phyloP scores from a whole-genome alignment of 75 land plant species.

The Selaginella moellendorffii region DNA sequence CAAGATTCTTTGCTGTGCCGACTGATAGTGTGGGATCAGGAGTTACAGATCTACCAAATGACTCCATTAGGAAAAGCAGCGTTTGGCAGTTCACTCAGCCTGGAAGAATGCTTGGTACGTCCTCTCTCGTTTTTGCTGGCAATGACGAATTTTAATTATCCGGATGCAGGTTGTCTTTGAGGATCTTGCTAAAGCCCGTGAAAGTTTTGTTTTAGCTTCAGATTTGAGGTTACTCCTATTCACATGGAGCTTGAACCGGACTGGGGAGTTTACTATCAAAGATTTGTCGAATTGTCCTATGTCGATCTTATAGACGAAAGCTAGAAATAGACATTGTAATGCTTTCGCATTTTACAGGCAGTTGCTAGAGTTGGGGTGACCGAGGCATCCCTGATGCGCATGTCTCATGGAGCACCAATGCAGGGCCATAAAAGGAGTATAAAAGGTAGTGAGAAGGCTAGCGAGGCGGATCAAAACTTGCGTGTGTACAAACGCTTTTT shows the following conservation, averaged over 20 bases:
- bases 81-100: slow-evolving; percentile 88
- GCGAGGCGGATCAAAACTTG: slow-evolving; percentile 37
- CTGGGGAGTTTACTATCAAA: slow-evolving; percentile 85
- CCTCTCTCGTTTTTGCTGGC: background rate
- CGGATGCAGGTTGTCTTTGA: slow-evolving; percentile 63
- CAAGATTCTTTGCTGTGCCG: slow-evolving; percentile 96
- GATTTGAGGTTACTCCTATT: slow-evolving; percentile 91
- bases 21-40: slow-evolving; percentile 83
- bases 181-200: slow-evolving; percentile 91
- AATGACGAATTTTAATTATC: background rate
- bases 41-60: slow-evolving; percentile 50
- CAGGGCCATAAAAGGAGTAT: slow-evolving; percentile 26
- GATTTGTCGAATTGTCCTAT: slow-evolving; percentile 68
- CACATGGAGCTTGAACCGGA: slow-evolving; percentile 97
- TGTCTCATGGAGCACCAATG: slow-evolving; percentile 95
- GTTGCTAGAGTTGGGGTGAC: slow-evolving; percentile 87
- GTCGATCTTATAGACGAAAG: too few relatives aligned
- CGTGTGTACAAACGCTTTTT: slow-evolving; percentile 82
- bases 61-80: slow-evolving; percentile 94
- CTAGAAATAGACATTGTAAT: too few relatives aligned
- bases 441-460: slow-evolving; percentile 29
- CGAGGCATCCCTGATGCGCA: slow-evolving; percentile 93
- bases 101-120: slow-evolving; percentile 88
- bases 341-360: slow-evolving; percentile 29
- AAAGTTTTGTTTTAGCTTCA: slow-evolving; percentile 93